phyloP scores from a whole-genome alignment of 2,329 filamentous ascomycete genomes.

The Exophiala dermatitidis region DNA sequence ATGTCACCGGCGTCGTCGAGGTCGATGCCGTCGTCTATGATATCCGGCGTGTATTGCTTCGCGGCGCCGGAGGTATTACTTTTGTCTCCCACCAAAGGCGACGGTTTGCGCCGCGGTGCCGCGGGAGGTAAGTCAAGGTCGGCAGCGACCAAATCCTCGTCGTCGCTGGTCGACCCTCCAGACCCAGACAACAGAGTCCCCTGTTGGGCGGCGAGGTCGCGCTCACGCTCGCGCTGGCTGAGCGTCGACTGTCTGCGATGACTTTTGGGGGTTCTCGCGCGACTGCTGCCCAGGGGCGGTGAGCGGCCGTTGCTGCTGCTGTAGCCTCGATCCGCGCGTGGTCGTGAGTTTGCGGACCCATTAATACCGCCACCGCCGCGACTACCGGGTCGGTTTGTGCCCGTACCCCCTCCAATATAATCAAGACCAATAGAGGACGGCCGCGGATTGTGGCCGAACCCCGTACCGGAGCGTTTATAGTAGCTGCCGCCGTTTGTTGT shows the following conservation, averaged over 20 bases:
- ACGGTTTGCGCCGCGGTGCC: constrained; percentile 38
- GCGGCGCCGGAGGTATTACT: constrained; percentile 3
- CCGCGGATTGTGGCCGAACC: constrained; percentile 69
- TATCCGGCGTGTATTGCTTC: constrained; percentile 18
- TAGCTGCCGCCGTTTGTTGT: constrained; percentile 64
- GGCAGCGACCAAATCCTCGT: constrained; percentile 38
- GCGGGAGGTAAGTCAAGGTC: constrained; percentile 57
- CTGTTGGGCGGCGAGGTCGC: constrained; percentile 42
- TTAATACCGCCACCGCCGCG: constrained; percentile 30
- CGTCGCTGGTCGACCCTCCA: constrained; percentile 36
- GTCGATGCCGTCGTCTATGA: constrained; percentile 16
- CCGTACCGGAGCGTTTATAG: constrained; percentile 69
- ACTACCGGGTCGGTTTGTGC: constrained; percentile 22
- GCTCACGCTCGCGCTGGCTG: constrained; percentile 39
- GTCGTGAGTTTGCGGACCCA: constrained; percentile 18
- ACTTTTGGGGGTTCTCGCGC: constrained; percentile 31
- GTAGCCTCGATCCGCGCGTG: constrained; percentile 38
- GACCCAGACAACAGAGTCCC: constrained; percentile 43
- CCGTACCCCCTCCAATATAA: constrained; percentile 34
- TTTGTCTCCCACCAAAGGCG: constrained; percentile 32
- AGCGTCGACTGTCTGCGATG: constrained; percentile 47
- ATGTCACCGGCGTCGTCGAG: constrained; percentile 14
- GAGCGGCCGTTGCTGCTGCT: constrained; percentile 54
- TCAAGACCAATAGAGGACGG: constrained; percentile 48
- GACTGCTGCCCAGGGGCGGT: constrained; percentile 33